These are phyloP conservation scores for Aspergillus oerlinghausenensis DNA, from an alignment of 2,329 filamentous ascomycete species.

Conservation along the genomic window DNA sequence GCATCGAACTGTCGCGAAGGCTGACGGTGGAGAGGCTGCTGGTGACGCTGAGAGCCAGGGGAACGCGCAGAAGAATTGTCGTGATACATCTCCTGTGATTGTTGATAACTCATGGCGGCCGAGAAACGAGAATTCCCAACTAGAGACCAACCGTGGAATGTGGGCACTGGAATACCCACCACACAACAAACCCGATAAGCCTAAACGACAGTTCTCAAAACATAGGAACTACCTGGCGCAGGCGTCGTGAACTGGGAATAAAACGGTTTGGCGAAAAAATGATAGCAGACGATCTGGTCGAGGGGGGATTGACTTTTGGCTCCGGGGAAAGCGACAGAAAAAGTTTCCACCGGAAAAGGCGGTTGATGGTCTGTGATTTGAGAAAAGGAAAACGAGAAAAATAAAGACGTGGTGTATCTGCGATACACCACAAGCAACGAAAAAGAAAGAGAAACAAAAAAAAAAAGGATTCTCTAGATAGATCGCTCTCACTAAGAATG, in stretches of 20 bases:
- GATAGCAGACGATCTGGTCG: slow-evolving; percentile 11
- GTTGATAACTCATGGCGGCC: slow-evolving; percentile 36
- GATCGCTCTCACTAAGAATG: slow-evolving; percentile 4
- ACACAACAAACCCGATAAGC: slow-evolving; percentile 21
- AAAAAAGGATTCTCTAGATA: slow-evolving; percentile 4
- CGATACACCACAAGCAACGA: slow-evolving; percentile 1
- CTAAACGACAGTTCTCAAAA: slow-evolving; percentile 24
- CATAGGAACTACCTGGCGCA: slow-evolving; percentile 26
- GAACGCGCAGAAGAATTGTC: slow-evolving; percentile 68
- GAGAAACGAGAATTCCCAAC: slow-evolving; percentile 21
- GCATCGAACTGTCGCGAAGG: slow-evolving; percentile 74
- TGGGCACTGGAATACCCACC: slow-evolving; percentile 27
- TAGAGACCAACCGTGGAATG: slow-evolving; percentile 25
- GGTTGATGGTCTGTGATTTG: slow-evolving; percentile 2
- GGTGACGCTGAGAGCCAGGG: slow-evolving; percentile 66
- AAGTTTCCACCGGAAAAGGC: slow-evolving; percentile 1
- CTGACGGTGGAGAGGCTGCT: slow-evolving; percentile 63
- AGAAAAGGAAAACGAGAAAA: slow-evolving; percentile 8
- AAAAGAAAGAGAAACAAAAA: slow-evolving; percentile 8
- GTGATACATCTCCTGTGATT: slow-evolving; percentile 55
- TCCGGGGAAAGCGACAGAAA: slow-evolving; percentile 2
- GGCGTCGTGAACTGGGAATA: slow-evolving; percentile 1
- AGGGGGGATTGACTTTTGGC: not conserved
- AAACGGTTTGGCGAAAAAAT: not conserved
- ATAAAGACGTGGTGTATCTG: slow-evolving; percentile 8